Base-by-base conservation (phyloP, 768 basidiomycete species). In the Trametes cingulata region DNA sequence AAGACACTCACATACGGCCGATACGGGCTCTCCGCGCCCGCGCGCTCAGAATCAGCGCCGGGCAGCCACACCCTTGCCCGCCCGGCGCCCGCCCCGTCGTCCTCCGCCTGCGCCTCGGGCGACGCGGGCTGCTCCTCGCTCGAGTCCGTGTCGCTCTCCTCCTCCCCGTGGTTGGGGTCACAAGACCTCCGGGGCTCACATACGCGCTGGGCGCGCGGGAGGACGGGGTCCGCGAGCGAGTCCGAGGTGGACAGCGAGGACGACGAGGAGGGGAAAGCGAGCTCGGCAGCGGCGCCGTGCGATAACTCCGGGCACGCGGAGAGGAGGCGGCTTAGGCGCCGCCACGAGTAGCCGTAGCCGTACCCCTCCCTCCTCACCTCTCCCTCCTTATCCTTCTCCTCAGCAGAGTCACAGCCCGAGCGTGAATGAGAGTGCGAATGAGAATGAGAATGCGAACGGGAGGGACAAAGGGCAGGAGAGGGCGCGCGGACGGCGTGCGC, bases 401-500 rank as follows among this genome's bases (percentile, higher is more conserved):
- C n/a, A n/a, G n/a, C n/a, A n/a, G n/a, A n/a, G n/a, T n/a, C n/a
- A n/a, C n/a, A n/a, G n/a, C n/a, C n/a, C n/a, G n/a, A n/a, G n/a
- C n/a, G n/a, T n/a, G n/a, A n/a, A n/a, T n/a, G n/a, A n/a, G n/a
- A n/a, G n/a, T n/a, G n/a, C n/a, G n/a, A n/a, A n/a, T n/a, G n/a
- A n/a, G n/a, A n/a, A n/a, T n/a, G n/a, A n/a, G n/a, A n/a, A n/a
- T n/a, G n/a, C n/a, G n/a, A n/a, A n/a, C n/a, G n/a, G n/a, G n/a
- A n/a, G n/a, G n/a, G n/a, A n/a, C n/a, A n/a, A n/a, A n/a, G n/a
- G 35, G 40, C 50, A 3, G 41, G 27, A 6, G 36, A 17, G 17
- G 10, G 6, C 36, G 59, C 25, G 52, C 40, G 37, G 20, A 78
- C 74, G 7, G 79, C 78, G 45, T 71, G 72, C 13, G 73, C 64